Base-by-base conservation (phyloP, 768 basidiomycete species). In the Collybia mongolica region DNA sequence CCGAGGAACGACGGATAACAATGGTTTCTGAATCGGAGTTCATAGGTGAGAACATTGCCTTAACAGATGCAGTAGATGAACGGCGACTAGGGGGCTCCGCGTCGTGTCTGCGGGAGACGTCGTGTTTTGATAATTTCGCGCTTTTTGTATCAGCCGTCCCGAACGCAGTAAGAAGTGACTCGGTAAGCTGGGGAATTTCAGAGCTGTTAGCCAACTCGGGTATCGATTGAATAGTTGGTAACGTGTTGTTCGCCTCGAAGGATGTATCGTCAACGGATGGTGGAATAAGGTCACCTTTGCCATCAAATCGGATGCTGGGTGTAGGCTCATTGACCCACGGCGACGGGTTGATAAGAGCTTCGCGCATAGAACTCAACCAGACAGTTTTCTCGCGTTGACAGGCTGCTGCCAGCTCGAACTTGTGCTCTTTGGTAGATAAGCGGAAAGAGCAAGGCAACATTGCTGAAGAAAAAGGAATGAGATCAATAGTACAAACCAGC, bases 381-480 rank as follows among this genome's bases (percentile, higher is more conserved):
- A 88, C 72, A 22, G 83, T 80, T 71, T 93, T 95, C 69, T 98
- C 96, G 29, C 74, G 77, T 59, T 72, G 78, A 64, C 93, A 95
- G 14, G 91, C 81, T 0, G 91, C 90, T 6, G 91, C 91, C 24
- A 98, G 70, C 63, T 97, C 93, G 58, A 96, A 88, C 51, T 83
- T 77, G 60, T 90, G 85, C 5, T 85, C 84, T 46, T 75, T 77
- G 39, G 76, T 79, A 8, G 76, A 80, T 14, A 97, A 70, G 44
- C 88, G 84, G 67, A 98, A 90, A 39, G 86, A 86, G 60, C 83
- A 88, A 11, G 93, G 87, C 6, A 98, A 72, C 55, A 87, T 74
- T 39, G 84, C 94, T 97, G 57, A 39, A 48, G 43, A n/a, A 42
- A 32, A 47, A 22, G 48, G 43, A 12, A 42, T 28, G 23, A 23